A percentile compares a stretch with the other conserved stretches of the same genome.
These are phyloP conservation scores for Fusarium veterinarium DNA, from an alignment of 2,329 filamentous ascomycete species.

Conservation along the genomic window DNA sequence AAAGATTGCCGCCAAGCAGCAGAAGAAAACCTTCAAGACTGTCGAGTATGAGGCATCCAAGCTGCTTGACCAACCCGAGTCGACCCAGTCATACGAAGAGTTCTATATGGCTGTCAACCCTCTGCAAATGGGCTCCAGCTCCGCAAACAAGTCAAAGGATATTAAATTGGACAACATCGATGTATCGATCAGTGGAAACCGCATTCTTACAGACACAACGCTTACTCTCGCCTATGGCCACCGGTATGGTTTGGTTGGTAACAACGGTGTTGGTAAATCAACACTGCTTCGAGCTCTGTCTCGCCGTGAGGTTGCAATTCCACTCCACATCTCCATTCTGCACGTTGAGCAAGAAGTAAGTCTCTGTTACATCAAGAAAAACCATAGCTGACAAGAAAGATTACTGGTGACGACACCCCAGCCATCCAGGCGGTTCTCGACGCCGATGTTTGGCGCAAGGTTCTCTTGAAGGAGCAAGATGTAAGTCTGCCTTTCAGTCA, in stretches of 20 bases:
- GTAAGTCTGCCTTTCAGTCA: constrained; percentile 58
- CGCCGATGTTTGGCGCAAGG: constrained; percentile 98
- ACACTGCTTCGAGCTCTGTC: constrained; percentile 94
- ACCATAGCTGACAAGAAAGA: constrained; percentile 60
- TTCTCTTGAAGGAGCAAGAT: constrained; percentile 88
- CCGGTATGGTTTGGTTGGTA: constrained; percentile 95
- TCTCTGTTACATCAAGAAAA: not conserved
- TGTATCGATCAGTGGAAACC: constrained; percentile 87
- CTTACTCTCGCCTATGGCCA: constrained; percentile 92
- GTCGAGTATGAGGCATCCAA: constrained; percentile 97
- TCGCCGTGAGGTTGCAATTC: constrained; percentile 92
- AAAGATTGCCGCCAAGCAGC: constrained; percentile 98
- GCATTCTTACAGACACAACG: constrained; percentile 91
- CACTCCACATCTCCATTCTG: constrained; percentile 97
- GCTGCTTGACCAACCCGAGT: constrained; percentile 84
- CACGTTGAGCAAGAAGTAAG: constrained; percentile 96
- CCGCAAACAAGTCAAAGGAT: constrained; percentile 93
- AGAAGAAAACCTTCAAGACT: constrained; percentile 97
- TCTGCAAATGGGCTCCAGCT: constrained; percentile 80
- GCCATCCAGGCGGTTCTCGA: constrained; percentile 95
- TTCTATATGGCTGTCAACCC: constrained; percentile 99
- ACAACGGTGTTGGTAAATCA: constrained; percentile 99
- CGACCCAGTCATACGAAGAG: constrained; percentile 94
- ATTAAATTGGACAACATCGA: constrained; percentile 98
- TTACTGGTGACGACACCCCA: constrained; percentile 93